phyloP scores from a whole-genome alignment of 78 protist genomes.

The Chrysochromulina tobinii region DNA sequence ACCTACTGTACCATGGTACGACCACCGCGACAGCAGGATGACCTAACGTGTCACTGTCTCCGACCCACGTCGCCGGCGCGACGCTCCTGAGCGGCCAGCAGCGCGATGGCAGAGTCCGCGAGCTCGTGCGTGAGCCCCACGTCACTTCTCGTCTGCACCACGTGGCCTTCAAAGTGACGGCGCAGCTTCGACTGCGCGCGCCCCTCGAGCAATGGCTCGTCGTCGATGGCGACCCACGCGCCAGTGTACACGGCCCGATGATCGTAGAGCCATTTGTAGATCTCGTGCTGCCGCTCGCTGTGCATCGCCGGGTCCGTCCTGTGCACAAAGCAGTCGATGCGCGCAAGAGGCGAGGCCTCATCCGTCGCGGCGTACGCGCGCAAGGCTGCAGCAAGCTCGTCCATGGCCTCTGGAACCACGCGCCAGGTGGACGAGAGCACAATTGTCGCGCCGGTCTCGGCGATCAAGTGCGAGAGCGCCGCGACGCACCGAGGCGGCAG shows the following conservation, averaged over 20 bases:
- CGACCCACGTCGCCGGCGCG: too few relatives aligned
- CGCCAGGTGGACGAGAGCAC: slow-evolving; percentile 8
- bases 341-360: neutral
- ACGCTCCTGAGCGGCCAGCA: neutral
- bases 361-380: neutral
- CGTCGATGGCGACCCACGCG: neutral
- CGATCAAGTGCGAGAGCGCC: neutral
- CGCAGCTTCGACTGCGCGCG: neutral
- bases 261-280: neutral
- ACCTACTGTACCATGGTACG: too few relatives aligned
- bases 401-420: neutral
- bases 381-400: neutral
- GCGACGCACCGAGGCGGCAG: neutral
- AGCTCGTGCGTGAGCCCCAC: neutral
- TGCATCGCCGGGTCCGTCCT: neutral
- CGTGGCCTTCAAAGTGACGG: neutral
- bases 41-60: too few relatives aligned
- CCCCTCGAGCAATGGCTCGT: neutral
- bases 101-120: neutral
- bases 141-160: neutral
- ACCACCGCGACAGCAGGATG: too few relatives aligned
- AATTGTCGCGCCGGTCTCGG: neutral
- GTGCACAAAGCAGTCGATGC: neutral
- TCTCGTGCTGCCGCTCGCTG: neutral
- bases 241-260: neutral